Percentiles rank a stretch among this genome's conserved stretches.
phyloP scores from a whole-genome alignment of 352 stramenopile genomes.

The Pythium utonaiense region DNA sequence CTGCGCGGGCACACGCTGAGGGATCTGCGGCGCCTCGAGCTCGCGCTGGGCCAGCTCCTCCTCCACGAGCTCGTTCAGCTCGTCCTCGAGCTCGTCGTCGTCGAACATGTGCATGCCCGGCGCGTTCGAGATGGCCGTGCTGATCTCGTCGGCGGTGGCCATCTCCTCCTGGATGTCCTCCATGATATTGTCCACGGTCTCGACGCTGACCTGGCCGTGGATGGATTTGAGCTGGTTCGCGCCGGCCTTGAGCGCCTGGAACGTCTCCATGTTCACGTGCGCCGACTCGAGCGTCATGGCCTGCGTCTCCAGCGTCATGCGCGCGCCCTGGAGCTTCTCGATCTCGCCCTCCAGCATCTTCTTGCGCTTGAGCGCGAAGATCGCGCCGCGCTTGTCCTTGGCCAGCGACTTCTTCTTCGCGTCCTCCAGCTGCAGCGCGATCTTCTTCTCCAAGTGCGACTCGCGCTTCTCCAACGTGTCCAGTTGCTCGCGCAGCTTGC shows the following conservation, averaged over 20 bases:
- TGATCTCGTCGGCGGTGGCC: slow-evolving; percentile 94
- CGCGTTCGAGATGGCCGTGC: slow-evolving; percentile 91
- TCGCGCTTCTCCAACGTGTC: slow-evolving; percentile 93
- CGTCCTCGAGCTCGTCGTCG: slow-evolving; percentile 94
- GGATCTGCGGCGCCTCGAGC: slow-evolving; percentile 83
- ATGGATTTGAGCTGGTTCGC: slow-evolving; percentile 95
- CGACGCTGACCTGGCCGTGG: slow-evolving; percentile 93
- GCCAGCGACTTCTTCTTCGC: slow-evolving; percentile 95
- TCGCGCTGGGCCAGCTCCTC: slow-evolving; percentile 93
- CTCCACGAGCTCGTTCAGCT: slow-evolving; percentile 92
- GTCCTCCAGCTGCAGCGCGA: slow-evolving; percentile 89
- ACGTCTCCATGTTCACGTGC: slow-evolving; percentile 96
- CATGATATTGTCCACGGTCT: slow-evolving; percentile 98
- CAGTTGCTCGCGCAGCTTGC: slow-evolving; percentile 87
- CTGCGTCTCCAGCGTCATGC: slow-evolving; percentile 95
- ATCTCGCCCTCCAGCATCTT: slow-evolving; percentile 98
- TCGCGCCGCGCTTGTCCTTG: slow-evolving; percentile 97
- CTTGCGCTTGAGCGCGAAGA: slow-evolving; percentile 98
- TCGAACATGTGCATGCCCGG: slow-evolving; percentile 89
- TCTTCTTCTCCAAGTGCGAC: slow-evolving; percentile 97
- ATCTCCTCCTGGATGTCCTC: slow-evolving; percentile 98
- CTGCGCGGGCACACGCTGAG: slow-evolving; percentile 18
- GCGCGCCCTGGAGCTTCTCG: slow-evolving; percentile 96
- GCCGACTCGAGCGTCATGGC: slow-evolving; percentile 91
- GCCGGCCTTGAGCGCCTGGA: slow-evolving; percentile 91